Base-by-base conservation (phyloP, 2,329 filamentous ascomycete species). In the Colletotrichum navitas region DNA sequence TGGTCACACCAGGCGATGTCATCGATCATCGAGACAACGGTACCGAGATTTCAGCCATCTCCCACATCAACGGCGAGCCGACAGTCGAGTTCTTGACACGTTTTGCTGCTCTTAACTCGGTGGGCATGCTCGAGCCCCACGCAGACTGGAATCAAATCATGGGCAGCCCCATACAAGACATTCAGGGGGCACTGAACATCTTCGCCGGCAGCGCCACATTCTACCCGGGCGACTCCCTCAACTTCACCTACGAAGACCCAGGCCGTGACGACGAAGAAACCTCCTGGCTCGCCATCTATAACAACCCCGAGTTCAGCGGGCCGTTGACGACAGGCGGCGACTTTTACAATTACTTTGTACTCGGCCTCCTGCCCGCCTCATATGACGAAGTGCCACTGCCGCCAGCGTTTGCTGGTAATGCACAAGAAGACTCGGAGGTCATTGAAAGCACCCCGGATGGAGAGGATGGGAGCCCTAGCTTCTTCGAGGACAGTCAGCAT, bases 141-240 rank as follows among this genome's bases (percentile, higher is more conserved):
- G 67, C 67, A n/a, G 67, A 70, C 47, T 70, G 67, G 67, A 66
- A 70, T 14, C 24, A 60, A 12, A 63, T 70, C 14, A 70, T 70
- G 67, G 67, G 58, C 5, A 66, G 39, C 29, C 67, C 67, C 8
- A 63, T 61, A 4, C 67, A 70, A n/a, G 63, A 70, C 12, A 32
- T 70, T 1, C 63, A 60, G 7, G 63, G 63, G n/a, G 24, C 45
- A 1, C 14, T 54, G 12, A 66, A 64, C 39, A 70, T 66, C 14
- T 66, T 70, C n/a, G 21, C 63, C 6, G 67, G 67, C 7, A 39
- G 41, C 16, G 55, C 32, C 5, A 70, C 67, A 10, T 70, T 70
- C 32, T 70, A 70, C 32, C 63, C 67, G 12, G 67, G 67, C 14
- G 54, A 70, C 32, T 45, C 34, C 11, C 62, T 70, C 8, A 70